Percentiles rank a stretch among this genome's conserved stretches.
These are phyloP conservation scores for Phaeomoniella chlamydospora DNA, from an alignment of 2,329 filamentous ascomycete species.

Conservation along the genomic window DNA sequence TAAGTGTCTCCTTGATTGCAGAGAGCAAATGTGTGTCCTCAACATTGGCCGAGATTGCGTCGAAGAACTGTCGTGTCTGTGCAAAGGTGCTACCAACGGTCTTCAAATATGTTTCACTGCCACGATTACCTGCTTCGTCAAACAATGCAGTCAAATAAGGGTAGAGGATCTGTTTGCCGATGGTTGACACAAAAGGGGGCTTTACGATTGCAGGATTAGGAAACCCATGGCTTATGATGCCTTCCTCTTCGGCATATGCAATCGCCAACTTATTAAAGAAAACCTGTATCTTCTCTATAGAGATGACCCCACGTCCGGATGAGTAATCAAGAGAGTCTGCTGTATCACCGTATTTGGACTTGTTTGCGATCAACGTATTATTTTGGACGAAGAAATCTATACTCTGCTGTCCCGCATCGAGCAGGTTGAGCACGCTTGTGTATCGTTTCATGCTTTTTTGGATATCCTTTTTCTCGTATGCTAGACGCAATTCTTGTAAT, in stretches of 20 bases:
- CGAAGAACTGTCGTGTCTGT: constrained; percentile 67
- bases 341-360: constrained; percentile 55
- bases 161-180: constrained; percentile 66
- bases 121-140: constrained; percentile 69
- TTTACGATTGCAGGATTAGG: constrained; percentile 56
- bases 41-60: constrained; percentile 48
- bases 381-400: constrained; percentile 81
- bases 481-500: constrained; percentile 81
- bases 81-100: constrained; percentile 79
- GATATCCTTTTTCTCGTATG: constrained; percentile 76
- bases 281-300: constrained; percentile 61
- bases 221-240: constrained; percentile 71
- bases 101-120: constrained; percentile 64
- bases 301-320: constrained; percentile 45
- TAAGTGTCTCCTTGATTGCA: constrained; percentile 52
- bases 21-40: constrained; percentile 46
- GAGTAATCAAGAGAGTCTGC: constrained; percentile 66
- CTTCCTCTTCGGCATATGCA: constrained; percentile 70
- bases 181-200: constrained; percentile 64
- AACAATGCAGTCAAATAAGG: constrained; percentile 78
- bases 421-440: constrained; percentile 64
- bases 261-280: constrained; percentile 66
- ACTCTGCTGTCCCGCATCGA: constrained; percentile 68
- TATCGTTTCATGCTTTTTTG: constrained; percentile 82
- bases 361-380: constrained; percentile 67